Conservation (phyloP, 192 early-diverging fungal species). For the Kickxella alabastrina region DNA sequence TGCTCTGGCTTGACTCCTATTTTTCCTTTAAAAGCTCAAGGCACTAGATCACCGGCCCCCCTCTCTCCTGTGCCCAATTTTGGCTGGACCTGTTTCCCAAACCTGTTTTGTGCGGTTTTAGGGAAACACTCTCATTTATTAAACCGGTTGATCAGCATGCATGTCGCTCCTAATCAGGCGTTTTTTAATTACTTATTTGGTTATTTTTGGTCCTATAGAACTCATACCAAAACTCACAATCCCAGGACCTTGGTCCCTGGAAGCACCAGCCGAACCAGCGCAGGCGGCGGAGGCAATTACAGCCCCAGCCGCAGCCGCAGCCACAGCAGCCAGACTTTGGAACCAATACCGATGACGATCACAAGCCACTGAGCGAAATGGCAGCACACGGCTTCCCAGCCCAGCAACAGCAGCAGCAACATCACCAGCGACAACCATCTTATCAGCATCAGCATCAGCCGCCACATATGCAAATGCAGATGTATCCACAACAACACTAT, state of each 20-base stretch:
- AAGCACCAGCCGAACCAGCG: background rate
- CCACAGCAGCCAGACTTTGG: too few species aligned
- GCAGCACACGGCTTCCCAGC: background rate
- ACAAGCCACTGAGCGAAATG: background rate
- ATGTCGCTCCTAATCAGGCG: too few species aligned
- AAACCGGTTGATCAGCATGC: too few species aligned
- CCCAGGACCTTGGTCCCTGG: background rate
- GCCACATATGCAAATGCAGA: background rate
- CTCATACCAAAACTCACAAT: background rate
- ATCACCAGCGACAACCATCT: too few species aligned
- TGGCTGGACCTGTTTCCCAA: background rate
- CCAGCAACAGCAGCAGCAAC: background rate
- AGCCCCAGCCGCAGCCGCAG: too few species aligned
- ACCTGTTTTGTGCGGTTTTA: background rate
- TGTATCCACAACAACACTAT: conserved; percentile 10
- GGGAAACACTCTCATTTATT: background rate
- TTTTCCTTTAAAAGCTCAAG: too few species aligned
- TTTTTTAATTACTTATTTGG: too few species aligned
- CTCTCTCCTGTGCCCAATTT: background rate
- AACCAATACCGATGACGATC: background rate
- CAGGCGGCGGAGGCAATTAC: too few species aligned
- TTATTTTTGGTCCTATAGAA: too few species aligned
- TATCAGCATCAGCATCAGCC: conserved; percentile 7
- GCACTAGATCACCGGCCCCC: too few species aligned
- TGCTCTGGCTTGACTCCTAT: too few species aligned